phyloP scores from a whole-genome alignment of 1,139 yeast genomes.

The Sugiyamaella neomexicana region DNA sequence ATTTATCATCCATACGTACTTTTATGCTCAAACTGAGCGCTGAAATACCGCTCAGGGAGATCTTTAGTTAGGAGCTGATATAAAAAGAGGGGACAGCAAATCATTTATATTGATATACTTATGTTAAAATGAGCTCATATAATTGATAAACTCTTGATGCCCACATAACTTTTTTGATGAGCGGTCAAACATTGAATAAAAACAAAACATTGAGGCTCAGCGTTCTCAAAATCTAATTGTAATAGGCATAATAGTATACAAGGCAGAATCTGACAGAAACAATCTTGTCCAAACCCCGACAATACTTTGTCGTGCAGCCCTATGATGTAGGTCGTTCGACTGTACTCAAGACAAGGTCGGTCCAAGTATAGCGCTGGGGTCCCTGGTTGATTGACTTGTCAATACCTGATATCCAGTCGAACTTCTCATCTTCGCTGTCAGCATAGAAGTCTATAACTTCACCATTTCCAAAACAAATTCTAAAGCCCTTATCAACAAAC shows the following conservation, averaged over 20 bases:
- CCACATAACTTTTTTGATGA: too few relatives aligned
- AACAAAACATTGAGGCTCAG: background rate
- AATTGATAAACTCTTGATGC: too few relatives aligned
- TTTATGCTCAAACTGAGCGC: background rate
- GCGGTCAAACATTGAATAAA: too few relatives aligned
- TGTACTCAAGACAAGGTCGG: constrained; percentile 27
- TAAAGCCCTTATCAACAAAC: constrained; percentile 45
- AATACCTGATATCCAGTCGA: constrained; percentile 48
- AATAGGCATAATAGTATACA: background rate
- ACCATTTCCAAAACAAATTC: constrained; percentile 63
- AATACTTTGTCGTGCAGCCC: background rate
- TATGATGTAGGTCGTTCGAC: background rate
- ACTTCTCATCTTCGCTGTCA: constrained; percentile 53
- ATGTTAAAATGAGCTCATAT: too few relatives aligned
- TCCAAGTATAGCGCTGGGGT: constrained; percentile 30
- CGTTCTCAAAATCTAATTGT: background rate
- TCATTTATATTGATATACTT: background rate
- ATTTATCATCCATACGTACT: background rate
- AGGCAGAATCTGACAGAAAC: background rate
- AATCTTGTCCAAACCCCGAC: background rate
- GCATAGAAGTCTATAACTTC: constrained; percentile 71
- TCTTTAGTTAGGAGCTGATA: background rate
- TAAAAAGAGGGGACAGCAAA: background rate
- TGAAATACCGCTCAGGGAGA: background rate
- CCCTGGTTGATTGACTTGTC: constrained; percentile 27